These are phyloP conservation scores for Luffa acutangula DNA, from an alignment of 306 rosid genomes.

Conservation along the genomic window DNA sequence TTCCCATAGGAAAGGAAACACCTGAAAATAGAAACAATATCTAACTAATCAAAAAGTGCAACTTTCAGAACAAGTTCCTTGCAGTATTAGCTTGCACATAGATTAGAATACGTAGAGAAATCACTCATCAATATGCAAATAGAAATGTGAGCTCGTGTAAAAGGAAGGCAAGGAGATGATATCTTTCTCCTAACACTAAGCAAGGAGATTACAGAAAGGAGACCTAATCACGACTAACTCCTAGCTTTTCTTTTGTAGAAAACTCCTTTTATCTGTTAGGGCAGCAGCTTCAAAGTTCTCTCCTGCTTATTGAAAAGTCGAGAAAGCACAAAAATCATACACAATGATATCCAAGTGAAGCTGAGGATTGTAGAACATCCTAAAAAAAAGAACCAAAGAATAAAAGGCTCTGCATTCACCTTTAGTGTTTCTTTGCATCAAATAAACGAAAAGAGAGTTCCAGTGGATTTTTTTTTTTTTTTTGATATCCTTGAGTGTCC, in stretches of 20 bases:
- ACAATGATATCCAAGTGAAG: not conserved
- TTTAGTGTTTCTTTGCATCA: not conserved
- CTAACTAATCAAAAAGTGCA: not conserved
- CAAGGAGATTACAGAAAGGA: not conserved
- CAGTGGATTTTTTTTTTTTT: not conserved
- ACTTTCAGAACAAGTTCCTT: slow-evolving; percentile 13
- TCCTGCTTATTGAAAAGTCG: not conserved
- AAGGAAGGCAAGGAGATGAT: not conserved
- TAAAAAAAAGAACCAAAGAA: not conserved
- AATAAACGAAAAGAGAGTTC: not conserved
- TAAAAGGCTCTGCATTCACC: not conserved
- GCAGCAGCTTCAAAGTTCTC: not conserved
- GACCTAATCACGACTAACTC: not conserved
- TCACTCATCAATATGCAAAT: not conserved
- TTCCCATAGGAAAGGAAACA: slow-evolving; percentile 95
- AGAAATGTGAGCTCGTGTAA: not conserved
- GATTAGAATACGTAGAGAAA: not conserved
- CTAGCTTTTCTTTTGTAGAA: not conserved
- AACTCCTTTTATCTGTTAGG: not conserved
- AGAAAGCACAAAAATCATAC: not conserved
- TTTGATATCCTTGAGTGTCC: too few species aligned
- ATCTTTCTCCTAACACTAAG: not conserved
- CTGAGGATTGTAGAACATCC: not conserved
- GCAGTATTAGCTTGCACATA: not conserved
- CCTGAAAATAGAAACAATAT: slow-evolving; percentile 34